Conservation (phyloP, 176 grass and related monocot genomes). For the Aegilops tauschii region DNA sequence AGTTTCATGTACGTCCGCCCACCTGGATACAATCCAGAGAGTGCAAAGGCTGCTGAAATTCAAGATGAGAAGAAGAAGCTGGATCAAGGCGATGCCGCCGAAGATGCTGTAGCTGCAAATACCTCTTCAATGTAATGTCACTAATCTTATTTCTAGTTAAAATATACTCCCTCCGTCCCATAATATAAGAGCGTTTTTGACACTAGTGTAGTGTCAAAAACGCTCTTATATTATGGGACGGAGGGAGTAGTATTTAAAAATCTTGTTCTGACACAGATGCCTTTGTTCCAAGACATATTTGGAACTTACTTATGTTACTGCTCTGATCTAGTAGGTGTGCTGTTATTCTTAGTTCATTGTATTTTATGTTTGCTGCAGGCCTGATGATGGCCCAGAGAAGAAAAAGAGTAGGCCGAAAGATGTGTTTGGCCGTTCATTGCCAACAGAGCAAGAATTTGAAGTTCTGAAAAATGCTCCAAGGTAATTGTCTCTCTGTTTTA, state of each 20-base stretch:
- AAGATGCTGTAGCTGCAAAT: conserved; percentile 38
- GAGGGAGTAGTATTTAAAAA: background rate
- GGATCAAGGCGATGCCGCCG: conserved; percentile 34
- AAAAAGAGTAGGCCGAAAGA: conserved; percentile 82
- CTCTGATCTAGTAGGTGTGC: background rate
- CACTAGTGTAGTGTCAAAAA: too few relatives aligned
- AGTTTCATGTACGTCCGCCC: conserved; percentile 98
- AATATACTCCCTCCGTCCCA: background rate
- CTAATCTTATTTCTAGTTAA: background rate
- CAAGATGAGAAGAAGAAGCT: conserved; percentile 73
- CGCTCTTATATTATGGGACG: too few relatives aligned
- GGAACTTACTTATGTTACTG: background rate
- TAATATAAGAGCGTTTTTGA: too few relatives aligned
- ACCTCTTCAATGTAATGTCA: conserved; percentile 56
- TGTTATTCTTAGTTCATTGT: background rate
- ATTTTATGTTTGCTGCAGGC: conserved; percentile 32
- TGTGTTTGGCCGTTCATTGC: conserved; percentile 78
- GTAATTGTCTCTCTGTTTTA: conserved; percentile 27
- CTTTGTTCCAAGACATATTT: background rate
- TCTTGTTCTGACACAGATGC: background rate
- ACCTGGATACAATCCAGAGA: conserved; percentile 90
- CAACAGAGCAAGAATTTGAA: conserved; percentile 98
- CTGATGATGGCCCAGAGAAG: conserved; percentile 53
- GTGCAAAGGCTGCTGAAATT: conserved; percentile 94
- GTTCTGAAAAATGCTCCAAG: conserved; percentile 95